phyloP scores from a whole-genome alignment of 2,329 filamentous ascomycete genomes.

The Arthroderma sp. region DNA sequence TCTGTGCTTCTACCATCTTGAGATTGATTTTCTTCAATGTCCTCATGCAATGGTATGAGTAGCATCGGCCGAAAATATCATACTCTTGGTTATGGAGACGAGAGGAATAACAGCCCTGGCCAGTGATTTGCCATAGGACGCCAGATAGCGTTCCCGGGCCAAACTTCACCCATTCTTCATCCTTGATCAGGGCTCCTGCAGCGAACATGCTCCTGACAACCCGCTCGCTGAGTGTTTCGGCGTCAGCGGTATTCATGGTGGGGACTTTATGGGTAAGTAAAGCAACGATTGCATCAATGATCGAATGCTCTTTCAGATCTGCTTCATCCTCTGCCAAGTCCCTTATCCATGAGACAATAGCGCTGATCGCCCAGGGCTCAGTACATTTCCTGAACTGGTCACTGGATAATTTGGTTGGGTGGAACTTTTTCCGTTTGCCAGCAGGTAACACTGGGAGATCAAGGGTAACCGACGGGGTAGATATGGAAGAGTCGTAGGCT shows the following conservation, averaged over 20 bases:
- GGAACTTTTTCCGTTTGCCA: constrained; percentile 69
- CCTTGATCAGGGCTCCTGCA: constrained; percentile 63
- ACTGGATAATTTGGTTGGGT: constrained; percentile 68
- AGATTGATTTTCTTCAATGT: constrained; percentile 92
- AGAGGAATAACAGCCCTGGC: constrained; percentile 79
- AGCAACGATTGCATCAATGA: constrained; percentile 76
- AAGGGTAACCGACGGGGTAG: constrained; percentile 46
- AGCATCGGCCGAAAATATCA: constrained; percentile 62
- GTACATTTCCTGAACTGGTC: constrained; percentile 72
- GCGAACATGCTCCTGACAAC: constrained; percentile 72
- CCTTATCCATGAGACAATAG: constrained; percentile 75
- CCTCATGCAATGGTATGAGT: constrained; percentile 84
- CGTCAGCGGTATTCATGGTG: constrained; percentile 96
- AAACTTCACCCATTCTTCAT: constrained; percentile 98
- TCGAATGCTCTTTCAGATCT: constrained; percentile 70
- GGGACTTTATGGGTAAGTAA: constrained; percentile 91
- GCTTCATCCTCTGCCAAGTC: constrained; percentile 83
- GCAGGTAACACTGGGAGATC: constrained; percentile 76
- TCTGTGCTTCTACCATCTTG: constrained; percentile 54
- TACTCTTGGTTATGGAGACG: constrained; percentile 58
- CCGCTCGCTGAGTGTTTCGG: constrained; percentile 67
- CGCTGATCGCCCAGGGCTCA: constrained; percentile 87
- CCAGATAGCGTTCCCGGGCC: constrained; percentile 69
- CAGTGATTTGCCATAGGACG: constrained; percentile 85
- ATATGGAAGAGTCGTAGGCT: constrained; percentile 16